Percentiles rank a stretch among this genome's conserved stretches.
Evolutionary conservation across 1,284 basidiomycete species (phyloP).

Genomic region (Fomitopsis pinicola): DNA sequence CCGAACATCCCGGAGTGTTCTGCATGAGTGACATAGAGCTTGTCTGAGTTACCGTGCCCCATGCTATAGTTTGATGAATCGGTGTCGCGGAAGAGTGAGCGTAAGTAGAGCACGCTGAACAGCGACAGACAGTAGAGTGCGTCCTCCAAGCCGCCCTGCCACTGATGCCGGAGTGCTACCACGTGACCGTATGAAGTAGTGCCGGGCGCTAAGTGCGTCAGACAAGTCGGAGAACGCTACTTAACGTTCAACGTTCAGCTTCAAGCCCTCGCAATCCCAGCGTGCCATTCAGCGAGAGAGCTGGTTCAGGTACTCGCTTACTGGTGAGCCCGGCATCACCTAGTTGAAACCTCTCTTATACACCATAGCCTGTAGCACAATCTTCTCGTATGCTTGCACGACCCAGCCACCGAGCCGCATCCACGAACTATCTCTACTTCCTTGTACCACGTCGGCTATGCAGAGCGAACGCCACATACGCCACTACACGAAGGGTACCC

Average conservation of each 20-base stretch:
- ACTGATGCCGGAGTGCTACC: too few species aligned
- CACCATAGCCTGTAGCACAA: neutral
- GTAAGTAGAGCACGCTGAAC: neutral
- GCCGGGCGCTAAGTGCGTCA: too few species aligned
- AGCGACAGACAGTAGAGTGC: neutral
- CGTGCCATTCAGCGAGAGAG: neutral
- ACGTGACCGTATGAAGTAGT: neutral
- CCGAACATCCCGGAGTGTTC: slow-evolving; percentile 78
- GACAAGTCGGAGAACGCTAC: too few species aligned
- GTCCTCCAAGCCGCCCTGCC: too few species aligned
- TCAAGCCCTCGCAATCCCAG: too few species aligned
- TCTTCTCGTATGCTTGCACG: slow-evolving; percentile 15
- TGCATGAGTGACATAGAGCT: slow-evolving; percentile 82
- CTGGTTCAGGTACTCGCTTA: neutral
- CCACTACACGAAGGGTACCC: neutral
- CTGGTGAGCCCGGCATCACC: too few species aligned
- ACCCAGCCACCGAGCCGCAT: slow-evolving; percentile 12
- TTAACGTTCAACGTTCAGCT: too few species aligned
- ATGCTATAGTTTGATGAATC: slow-evolving; percentile 32
- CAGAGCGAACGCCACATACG: neutral
- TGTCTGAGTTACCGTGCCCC: slow-evolving; percentile 85
- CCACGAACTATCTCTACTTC: slow-evolving; percentile 22
- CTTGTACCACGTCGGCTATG: slow-evolving; percentile 17
- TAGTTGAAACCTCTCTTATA: too few species aligned
- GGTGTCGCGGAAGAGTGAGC: neutral